Conservation (phyloP, 768 basidiomycete genomes). For the Cystobasidium ongulense region DNA sequence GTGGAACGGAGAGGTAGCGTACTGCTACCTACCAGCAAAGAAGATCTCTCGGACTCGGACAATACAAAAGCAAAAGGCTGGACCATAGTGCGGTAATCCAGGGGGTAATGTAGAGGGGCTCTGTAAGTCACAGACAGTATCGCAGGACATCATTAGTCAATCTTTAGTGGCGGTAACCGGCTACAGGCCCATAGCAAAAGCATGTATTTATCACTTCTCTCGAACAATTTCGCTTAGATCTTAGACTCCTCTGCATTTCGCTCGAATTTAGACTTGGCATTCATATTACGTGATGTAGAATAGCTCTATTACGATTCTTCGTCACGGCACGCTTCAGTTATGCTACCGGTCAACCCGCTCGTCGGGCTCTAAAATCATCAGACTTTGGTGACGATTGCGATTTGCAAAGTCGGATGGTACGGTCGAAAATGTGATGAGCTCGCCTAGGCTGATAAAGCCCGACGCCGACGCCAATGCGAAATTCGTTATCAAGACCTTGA, state of each 20-base stretch:
- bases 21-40: conserved; percentile 35
- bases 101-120: background rate
- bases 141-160: background rate
- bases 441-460: too few species aligned
- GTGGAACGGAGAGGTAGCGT: conserved; percentile 38
- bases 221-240: background rate
- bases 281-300: background rate
- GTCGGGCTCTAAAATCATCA: too few species aligned
- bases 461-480: too few species aligned
- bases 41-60: conserved; percentile 31
- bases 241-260: background rate
- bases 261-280: background rate
- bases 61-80: conserved; percentile 11
- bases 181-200: too few species aligned
- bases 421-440: too few species aligned
- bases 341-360: too few species aligned
- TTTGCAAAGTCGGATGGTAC: too few species aligned
- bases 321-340: too few species aligned
- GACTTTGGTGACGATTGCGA: too few species aligned
- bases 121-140: background rate
- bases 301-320: too few species aligned
- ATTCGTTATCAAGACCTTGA: background rate
- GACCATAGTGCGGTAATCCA: conserved; percentile 7
- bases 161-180: background rate
- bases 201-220: background rate